Conservation (phyloP, 2,329 filamentous ascomycete genomes). For the Nemania sp. region DNA sequence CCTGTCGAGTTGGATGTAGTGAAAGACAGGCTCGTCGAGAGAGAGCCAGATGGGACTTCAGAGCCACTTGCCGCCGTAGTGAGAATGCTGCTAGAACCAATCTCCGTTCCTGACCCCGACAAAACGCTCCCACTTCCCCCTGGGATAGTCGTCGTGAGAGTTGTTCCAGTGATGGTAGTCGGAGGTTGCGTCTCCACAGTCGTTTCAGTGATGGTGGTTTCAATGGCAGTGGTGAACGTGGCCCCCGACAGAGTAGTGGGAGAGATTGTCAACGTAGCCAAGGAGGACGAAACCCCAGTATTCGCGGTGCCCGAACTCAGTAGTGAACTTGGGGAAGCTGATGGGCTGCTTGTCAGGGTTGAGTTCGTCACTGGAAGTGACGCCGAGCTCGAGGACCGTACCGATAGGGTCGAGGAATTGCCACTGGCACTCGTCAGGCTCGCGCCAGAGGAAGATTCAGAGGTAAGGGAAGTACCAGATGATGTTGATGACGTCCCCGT, state of each 20-base stretch:
- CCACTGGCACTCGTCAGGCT: slow-evolving; percentile 32
- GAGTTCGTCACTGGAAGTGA: slow-evolving; percentile 36
- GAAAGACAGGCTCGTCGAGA: background rate
- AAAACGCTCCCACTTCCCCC: slow-evolving; percentile 23
- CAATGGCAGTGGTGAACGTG: slow-evolving; percentile 26
- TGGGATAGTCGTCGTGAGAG: slow-evolving; percentile 21
- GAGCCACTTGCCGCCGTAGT: background rate
- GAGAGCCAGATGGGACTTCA: slow-evolving; percentile 5
- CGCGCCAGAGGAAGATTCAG: slow-evolving; percentile 23
- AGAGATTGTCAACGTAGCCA: slow-evolving; percentile 25
- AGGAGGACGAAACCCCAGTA: slow-evolving; percentile 32
- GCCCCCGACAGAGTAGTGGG: slow-evolving; percentile 27
- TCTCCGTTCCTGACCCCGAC: slow-evolving; percentile 13
- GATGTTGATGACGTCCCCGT: slow-evolving; percentile 18
- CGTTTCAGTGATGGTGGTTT: slow-evolving; percentile 18
- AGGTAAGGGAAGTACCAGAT: slow-evolving; percentile 23
- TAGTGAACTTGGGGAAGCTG: slow-evolving; percentile 16
- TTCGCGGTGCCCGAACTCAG: slow-evolving; percentile 10
- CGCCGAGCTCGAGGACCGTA: slow-evolving; percentile 23
- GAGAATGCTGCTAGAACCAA: background rate
- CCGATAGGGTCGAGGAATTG: slow-evolving; percentile 24
- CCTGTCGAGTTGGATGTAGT: slow-evolving; percentile 4
- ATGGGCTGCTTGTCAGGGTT: slow-evolving; percentile 22
- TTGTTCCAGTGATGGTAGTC: slow-evolving; percentile 31
- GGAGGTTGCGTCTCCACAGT: slow-evolving; percentile 25